Base-by-base conservation (phyloP, 805 yeast genomes). In the Zygosaccharomyces siamensis region DNA sequence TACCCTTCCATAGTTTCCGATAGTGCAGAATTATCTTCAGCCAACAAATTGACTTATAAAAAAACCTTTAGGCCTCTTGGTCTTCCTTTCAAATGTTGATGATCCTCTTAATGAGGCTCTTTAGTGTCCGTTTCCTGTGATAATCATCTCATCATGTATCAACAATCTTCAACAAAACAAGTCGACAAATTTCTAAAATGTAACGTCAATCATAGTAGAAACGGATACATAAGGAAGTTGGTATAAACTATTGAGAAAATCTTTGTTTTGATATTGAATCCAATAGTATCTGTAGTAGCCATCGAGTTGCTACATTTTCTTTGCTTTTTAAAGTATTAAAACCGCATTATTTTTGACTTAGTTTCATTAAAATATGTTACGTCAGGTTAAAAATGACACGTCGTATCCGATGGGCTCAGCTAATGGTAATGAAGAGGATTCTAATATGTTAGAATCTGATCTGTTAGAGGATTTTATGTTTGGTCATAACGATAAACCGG, bases 401-500 rank as follows among this genome's bases (percentile, higher is more conserved):
- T 26, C 39, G 24, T 51, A 32, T 46, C 37, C 37, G 3, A 45
- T 38, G 7, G 40, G 32, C 16, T 38, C 36, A 26, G 46, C 30
- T 16, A 38, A 8, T 21, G 43, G 32, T 18, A 31, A 43, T 5
- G 35, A 32, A 8, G 49, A 47, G 11, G 57, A 54, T 14, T 43
- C 51, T 31, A 51, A 50, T 18, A 46, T 54, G 49, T 36, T 54
- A 31, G 64, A 60, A 27, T 46, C 57, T 5, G 69, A 64, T 38
- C 47, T 64, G 20, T 52, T 63, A 50, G 64, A 64, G 23, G 62
- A 58, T 7, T 59, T 63, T 37, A 50, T 60, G 51, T 54, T 59
- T 35, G 45, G 31, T 39, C 46, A 20, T 20, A 48, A 46, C 5
- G 43, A 42, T 27, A 50, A 28, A 14, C 47, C 44, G 35, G 58